Conservation (phyloP, 208 protist species). For the Trypanosoma lewisi region DNA sequence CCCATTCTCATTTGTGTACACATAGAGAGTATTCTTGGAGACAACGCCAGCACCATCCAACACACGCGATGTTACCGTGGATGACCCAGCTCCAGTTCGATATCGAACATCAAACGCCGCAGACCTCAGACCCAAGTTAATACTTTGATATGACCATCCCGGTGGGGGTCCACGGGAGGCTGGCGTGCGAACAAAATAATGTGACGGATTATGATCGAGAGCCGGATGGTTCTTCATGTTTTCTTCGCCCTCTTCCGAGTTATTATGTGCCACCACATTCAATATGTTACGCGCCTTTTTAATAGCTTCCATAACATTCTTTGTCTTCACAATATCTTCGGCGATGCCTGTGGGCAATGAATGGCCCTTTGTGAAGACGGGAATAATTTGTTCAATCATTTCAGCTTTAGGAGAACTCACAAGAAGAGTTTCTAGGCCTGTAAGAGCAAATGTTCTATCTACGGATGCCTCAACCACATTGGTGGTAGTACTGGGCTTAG, state of each 20-base stretch:
- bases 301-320: constrained; percentile 58
- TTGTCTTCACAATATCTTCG: constrained; percentile 44
- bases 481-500: not conserved
- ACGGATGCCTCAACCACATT: constrained; percentile 15
- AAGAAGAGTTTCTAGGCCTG: constrained; percentile 53
- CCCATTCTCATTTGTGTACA: constrained; percentile 7
- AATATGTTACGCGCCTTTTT: constrained; percentile 38
- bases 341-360: constrained; percentile 37
- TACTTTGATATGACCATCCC: constrained; percentile 60
- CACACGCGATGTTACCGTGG: constrained; percentile 24
- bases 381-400: constrained; percentile 58
- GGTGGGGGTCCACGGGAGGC: constrained; percentile 48
- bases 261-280: constrained; percentile 1
- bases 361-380: constrained; percentile 59
- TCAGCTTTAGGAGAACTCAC: constrained; percentile 47
- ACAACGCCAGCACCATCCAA: constrained; percentile 20
- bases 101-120: constrained; percentile 58
- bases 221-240: constrained; percentile 36
- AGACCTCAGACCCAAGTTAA: constrained; percentile 63
- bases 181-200: constrained; percentile 52
- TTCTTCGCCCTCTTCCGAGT: not conserved
- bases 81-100: constrained; percentile 19
- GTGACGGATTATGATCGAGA: constrained; percentile 47
- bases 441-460: constrained; percentile 47
- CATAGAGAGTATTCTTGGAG: constrained; percentile 23